A percentile compares a stretch with the other conserved stretches of the same genome.
phyloP scores from a whole-genome alignment of 1,284 basidiomycete genomes.

The Boletus semigastroideus region DNA sequence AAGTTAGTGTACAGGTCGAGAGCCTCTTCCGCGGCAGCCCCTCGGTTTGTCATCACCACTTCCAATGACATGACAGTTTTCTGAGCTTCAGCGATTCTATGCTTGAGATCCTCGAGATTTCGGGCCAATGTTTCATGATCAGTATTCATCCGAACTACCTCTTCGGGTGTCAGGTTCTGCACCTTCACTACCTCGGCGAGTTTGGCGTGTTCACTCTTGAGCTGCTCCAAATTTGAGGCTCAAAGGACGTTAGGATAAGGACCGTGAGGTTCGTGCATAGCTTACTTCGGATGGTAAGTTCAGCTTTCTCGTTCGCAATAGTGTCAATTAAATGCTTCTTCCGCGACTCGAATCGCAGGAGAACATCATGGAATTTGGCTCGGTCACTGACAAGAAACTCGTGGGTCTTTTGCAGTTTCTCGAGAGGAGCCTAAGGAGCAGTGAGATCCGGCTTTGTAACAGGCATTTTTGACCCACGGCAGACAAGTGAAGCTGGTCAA shows the following conservation, averaged over 20 bases:
- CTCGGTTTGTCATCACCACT: conserved; percentile 74
- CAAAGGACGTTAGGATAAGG: conserved; percentile 10
- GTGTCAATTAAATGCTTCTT: conserved; percentile 62
- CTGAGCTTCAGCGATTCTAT: conserved; percentile 71
- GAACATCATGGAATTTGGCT: conserved; percentile 68
- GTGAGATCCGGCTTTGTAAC: conserved; percentile 4
- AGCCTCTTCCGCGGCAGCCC: conserved; percentile 75
- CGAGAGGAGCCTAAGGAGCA: conserved; percentile 58
- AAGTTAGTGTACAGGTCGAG: conserved; percentile 73
- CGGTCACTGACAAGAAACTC: conserved; percentile 58
- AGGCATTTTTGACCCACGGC: conserved; percentile 41
- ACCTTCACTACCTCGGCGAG: conserved; percentile 67
- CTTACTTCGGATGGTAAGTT: conserved; percentile 54
- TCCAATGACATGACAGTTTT: conserved; percentile 72
- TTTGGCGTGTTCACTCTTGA: conserved; percentile 61
- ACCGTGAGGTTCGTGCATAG: conserved; percentile 1
- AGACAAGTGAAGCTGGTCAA: conserved; percentile 58
- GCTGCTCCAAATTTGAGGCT: conserved; percentile 59
- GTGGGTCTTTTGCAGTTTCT: conserved; percentile 58
- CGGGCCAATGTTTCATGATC: conserved; percentile 75
- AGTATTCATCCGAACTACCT: conserved; percentile 83
- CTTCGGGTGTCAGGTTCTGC: conserved; percentile 84
- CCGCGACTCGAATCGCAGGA: conserved; percentile 60
- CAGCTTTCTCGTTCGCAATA: conserved; percentile 62
- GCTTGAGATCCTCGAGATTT: conserved; percentile 72